These are phyloP conservation scores for Litchi chinensis DNA, from an alignment of 345 rosid species.

Conservation along the genomic window DNA sequence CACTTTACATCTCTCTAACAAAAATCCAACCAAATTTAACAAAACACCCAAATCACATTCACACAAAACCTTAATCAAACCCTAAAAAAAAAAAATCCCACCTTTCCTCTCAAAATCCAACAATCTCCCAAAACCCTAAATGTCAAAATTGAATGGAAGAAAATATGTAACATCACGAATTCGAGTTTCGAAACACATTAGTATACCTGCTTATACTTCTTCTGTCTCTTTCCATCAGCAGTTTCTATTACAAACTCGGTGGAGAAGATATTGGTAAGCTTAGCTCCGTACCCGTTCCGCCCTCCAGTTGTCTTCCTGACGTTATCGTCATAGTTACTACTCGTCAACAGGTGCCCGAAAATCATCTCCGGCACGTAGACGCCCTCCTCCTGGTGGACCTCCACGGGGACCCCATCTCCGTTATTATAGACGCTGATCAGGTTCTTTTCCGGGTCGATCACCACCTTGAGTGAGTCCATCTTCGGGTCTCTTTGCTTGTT, in stretches of 20 bases:
- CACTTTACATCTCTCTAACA: neutral
- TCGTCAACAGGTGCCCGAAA: slow-evolving; percentile 88
- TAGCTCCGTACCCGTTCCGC: slow-evolving; percentile 93
- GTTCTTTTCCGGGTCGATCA: slow-evolving; percentile 70
- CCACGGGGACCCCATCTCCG: slow-evolving; percentile 95
- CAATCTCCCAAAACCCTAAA: neutral
- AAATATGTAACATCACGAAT: no score
- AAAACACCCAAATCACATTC: neutral
- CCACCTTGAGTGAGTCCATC: slow-evolving; percentile 78
- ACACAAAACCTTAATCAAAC: neutral
- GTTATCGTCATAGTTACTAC: slow-evolving; percentile 85
- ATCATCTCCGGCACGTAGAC: slow-evolving; percentile 94
- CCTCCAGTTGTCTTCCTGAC: slow-evolving; percentile 97
- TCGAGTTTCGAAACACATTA: no score
- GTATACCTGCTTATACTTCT: slow-evolving; percentile 84
- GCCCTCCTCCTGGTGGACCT: slow-evolving; percentile 90
- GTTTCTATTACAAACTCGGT: slow-evolving; percentile 89
- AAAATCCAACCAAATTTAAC: neutral
- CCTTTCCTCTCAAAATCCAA: neutral
- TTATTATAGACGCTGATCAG: slow-evolving; percentile 78
- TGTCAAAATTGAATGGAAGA: no score
- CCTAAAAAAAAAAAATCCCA: neutral
- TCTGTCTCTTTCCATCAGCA: slow-evolving; percentile 77
- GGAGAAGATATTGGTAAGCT: slow-evolving; percentile 90
- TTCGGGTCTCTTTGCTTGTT: slow-evolving; percentile 88